Base-by-base conservation (phyloP, 208 protist species). In the Zelonia costaricensis region DNA sequence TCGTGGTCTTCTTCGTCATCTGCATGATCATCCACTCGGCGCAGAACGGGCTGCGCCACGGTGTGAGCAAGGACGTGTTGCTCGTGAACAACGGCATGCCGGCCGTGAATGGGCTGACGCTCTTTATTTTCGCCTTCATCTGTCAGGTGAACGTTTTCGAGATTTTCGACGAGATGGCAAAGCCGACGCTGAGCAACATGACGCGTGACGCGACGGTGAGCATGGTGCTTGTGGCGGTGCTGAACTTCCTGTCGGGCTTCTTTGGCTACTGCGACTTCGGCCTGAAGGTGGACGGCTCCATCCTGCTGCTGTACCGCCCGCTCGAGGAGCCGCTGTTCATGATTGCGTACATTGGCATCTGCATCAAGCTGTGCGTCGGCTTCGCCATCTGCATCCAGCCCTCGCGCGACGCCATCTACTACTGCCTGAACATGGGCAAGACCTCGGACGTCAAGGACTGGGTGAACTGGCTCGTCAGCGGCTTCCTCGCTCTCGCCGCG, bases 221-320 rank as follows among this genome's bases (percentile, higher is more conserved):
- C 62, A 93, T 95, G 86, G 20, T 49, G 18, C 18, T 80, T 31
- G 60, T 72, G 13, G 58, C 55, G 8, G 2, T 91, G 13, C 66
- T 95, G 18, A 84, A 95, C 70, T 76, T 85, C 52, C 45, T 84
- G 45, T 54, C 83, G 35, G 84, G 86, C 54, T 59, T 93, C 53
- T 92, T 92, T 33, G 90, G 90, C 38, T 93, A 93, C 62, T 58
- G 59, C 46, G 90, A 95, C 63, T 93, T 93, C 59, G 78, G 84
- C 30, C 39, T 43, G 0, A 46, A 64, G 15, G 66, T 85, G 43
- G 61, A 49, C 10, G 84, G 61, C 49, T 88, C 84, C 36, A 76
- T 91, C 30, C 69, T 95, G 63, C 49, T 62, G 28, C 62, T 82
- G 48, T 93, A 93, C 69, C 18, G 40, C 22, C 77, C 82, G 12